A percentile compares a stretch with the other conserved stretches of the same genome.
These are phyloP conservation scores for Pseudonitzschia delicatissima DNA, from an alignment of 108 stramenopile genomes.

Conservation along the genomic window DNA sequence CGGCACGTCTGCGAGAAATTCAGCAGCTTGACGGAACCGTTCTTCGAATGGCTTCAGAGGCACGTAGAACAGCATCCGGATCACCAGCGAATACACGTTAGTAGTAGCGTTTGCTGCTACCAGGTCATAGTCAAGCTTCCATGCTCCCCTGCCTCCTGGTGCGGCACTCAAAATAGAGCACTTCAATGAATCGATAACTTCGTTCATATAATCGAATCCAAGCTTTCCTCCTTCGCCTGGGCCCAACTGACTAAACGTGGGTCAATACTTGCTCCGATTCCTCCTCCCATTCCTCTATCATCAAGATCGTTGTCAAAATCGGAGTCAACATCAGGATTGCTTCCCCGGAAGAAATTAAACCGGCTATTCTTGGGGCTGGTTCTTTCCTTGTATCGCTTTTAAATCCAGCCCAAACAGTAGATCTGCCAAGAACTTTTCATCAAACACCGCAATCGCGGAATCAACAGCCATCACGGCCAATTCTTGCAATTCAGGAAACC, in stretches of 20 bases:
- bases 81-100: conserved; percentile 36
- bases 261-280: neutral
- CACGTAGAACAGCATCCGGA: conserved; percentile 31
- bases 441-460: conserved; percentile 37
- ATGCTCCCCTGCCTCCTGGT: conserved; percentile 35
- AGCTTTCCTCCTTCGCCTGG: conserved; percentile 9
- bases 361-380: conserved; percentile 35
- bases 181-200: conserved; percentile 38
- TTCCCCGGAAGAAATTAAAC: conserved; percentile 16
- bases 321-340: neutral
- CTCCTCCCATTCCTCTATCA: conserved; percentile 42
- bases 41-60: conserved; percentile 13
- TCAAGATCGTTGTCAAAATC: conserved; percentile 23
- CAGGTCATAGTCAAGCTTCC: conserved; percentile 63
- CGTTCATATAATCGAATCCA: conserved; percentile 26
- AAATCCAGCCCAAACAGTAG: conserved; percentile 43
- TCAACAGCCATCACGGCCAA: conserved; percentile 40
- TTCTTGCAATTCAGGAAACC: conserved; percentile 30
- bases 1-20: conserved; percentile 41
- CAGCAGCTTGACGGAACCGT: conserved; percentile 43
- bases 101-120: conserved; percentile 60
- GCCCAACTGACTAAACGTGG: conserved; percentile 25
- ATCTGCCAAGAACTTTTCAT: conserved; percentile 32
- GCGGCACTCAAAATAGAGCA: conserved; percentile 26
- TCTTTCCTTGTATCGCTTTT: conserved; percentile 26